These are phyloP conservation scores for Cryptosporidium tyzzeri DNA, from an alignment of 169 alveolate species.

Conservation along the genomic window DNA sequence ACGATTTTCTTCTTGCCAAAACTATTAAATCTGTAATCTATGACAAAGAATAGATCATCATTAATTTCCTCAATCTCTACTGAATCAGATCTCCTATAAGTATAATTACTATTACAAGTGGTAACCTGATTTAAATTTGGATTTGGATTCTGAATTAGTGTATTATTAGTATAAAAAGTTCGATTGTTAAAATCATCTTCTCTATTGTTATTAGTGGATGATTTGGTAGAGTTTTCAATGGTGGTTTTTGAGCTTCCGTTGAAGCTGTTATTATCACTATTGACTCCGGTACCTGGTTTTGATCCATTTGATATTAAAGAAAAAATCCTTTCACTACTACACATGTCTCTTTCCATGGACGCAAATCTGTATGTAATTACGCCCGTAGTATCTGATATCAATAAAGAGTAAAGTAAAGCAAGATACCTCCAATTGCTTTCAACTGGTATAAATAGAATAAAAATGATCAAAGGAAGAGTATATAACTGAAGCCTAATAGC, in stretches of 20 bases:
- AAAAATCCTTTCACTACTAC: slow-evolving; percentile 53
- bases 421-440: slow-evolving; percentile 47
- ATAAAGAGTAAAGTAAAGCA: slow-evolving; percentile 50
- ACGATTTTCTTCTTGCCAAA: not conserved
- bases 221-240: not conserved
- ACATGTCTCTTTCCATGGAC: slow-evolving; percentile 74
- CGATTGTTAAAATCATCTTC: not conserved
- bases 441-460: slow-evolving; percentile 18
- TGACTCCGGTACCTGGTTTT: not conserved
- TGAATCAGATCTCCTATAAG: not conserved
- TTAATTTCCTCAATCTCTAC: slow-evolving; percentile 4
- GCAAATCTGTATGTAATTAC: slow-evolving; percentile 56
- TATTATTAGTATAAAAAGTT: not conserved
- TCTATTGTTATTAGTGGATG: not conserved
- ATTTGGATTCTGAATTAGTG: not conserved
- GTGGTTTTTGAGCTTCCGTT: not conserved
- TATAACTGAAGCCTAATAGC: slow-evolving; percentile 63
- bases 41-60: slow-evolving; percentile 1
- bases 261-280: not conserved
- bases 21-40: slow-evolving; percentile 8
- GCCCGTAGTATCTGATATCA: slow-evolving; percentile 56
- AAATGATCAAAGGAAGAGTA: slow-evolving; percentile 55
- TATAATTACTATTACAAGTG: not conserved
- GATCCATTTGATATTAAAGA: slow-evolving; percentile 19
- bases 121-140: not conserved